Evolutionary conservation across 225 moss, liverwort and hornwort genomes (phyloP).

Genomic region (Lunularia cruciata): DNA sequence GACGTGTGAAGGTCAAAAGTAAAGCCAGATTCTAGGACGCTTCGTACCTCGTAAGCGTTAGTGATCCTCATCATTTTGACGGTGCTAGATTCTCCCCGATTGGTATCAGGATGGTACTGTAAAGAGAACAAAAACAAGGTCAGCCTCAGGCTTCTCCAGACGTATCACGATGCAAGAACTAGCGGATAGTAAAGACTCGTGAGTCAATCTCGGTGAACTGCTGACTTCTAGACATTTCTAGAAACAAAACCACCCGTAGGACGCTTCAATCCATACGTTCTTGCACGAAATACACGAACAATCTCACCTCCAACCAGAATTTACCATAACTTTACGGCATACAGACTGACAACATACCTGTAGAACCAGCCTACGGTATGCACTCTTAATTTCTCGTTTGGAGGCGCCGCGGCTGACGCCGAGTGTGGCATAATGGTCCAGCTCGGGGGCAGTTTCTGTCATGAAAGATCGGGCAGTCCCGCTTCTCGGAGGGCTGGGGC

Average conservation of each 20-base stretch:
- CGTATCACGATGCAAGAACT: no score
- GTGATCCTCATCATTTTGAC: slow-evolving; percentile 61
- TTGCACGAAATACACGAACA: neutral
- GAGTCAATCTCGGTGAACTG: no score
- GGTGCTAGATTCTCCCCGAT: slow-evolving; percentile 58
- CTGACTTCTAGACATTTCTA: neutral
- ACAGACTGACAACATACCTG: slow-evolving; percentile 34
- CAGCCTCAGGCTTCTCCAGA: neutral
- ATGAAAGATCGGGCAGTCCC: slow-evolving; percentile 17
- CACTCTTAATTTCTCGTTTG: slow-evolving; percentile 73
- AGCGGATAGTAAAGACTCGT: no score
- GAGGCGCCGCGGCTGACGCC: slow-evolving; percentile 70
- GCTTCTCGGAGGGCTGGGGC: slow-evolving; percentile 26
- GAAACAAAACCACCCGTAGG: neutral
- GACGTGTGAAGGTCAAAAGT: neutral
- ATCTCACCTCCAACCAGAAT: neutral
- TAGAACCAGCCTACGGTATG: slow-evolving; percentile 67
- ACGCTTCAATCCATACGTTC: neutral
- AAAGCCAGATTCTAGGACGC: neutral
- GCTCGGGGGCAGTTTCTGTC: neutral
- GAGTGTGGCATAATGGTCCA: slow-evolving; percentile 60
- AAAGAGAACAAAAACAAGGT: slow-evolving; percentile 12
- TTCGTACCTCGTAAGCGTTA: slow-evolving; percentile 62
- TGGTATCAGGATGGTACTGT: slow-evolving; percentile 88
- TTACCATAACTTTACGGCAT: neutral